These are phyloP conservation scores for Starmerella floricola DNA, from an alignment of 805 yeast genomes.

Conservation along the genomic window DNA sequence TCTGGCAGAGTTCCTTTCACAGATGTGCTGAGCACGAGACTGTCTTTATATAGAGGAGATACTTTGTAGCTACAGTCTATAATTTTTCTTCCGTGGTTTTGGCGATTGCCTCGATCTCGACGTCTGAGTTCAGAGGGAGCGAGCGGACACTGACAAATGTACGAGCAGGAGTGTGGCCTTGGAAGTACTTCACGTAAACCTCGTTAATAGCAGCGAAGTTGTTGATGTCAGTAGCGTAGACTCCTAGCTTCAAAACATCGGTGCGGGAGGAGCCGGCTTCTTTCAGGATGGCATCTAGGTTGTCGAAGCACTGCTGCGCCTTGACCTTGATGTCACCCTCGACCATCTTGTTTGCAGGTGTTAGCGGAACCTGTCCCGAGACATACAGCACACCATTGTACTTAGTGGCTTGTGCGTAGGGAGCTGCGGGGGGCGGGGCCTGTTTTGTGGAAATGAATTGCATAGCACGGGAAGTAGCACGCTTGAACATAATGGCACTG, in stretches of 20 bases:
- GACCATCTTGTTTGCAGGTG: slow-evolving; percentile 63
- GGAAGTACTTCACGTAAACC: slow-evolving; percentile 49
- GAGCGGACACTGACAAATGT: slow-evolving; percentile 92
- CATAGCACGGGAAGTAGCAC: slow-evolving; percentile 15
- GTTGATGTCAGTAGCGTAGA: slow-evolving; percentile 83
- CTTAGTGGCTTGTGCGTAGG: slow-evolving; percentile 91
- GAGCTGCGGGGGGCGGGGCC: slow-evolving; percentile 96
- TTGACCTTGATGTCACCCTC: slow-evolving; percentile 52
- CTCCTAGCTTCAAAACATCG: slow-evolving; percentile 74
- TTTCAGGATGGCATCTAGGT: slow-evolving; percentile 49
- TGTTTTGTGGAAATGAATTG: slow-evolving; percentile 35
- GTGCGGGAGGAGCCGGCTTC: slow-evolving; percentile 78
- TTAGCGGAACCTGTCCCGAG: slow-evolving; percentile 91
- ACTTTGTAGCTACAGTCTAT: not conserved
- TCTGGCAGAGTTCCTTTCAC: too few relatives aligned
- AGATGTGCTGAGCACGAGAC: too few relatives aligned
- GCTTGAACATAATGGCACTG: slow-evolving; percentile 15
- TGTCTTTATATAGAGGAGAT: too few relatives aligned
- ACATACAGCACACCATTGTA: slow-evolving; percentile 80
- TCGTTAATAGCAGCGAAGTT: slow-evolving; percentile 75
- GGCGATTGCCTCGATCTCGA: slow-evolving; percentile 91
- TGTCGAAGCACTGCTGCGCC: slow-evolving; percentile 33
- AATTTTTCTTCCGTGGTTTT: not conserved
- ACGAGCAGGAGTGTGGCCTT: slow-evolving; percentile 63
- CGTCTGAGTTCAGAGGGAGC: slow-evolving; percentile 74